phyloP scores from a whole-genome alignment of 306 rosid species.

The Cucurbita ficifolia region DNA sequence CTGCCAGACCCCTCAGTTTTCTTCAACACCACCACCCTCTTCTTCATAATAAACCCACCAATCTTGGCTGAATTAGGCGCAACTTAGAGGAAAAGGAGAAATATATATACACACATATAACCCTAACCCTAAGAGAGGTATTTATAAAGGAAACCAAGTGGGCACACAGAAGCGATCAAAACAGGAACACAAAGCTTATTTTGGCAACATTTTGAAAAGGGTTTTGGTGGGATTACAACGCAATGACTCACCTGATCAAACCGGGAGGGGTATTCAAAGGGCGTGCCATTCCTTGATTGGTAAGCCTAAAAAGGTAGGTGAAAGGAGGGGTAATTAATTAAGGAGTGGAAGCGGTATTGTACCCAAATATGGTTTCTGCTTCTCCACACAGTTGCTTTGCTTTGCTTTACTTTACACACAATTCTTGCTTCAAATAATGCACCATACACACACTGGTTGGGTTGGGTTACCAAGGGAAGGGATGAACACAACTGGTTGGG shows the following conservation, averaged over 20 bases:
- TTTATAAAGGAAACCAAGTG: neutral
- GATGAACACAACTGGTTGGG: neutral
- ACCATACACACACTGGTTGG: neutral
- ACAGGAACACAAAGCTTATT: conserved; percentile 7
- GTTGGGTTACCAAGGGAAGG: too few species aligned
- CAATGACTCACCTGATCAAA: conserved; percentile 8
- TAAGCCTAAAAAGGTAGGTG: neutral
- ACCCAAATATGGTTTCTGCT: neutral
- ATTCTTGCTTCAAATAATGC: neutral
- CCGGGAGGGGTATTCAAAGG: neutral
- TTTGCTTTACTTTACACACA: neutral
- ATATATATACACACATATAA: neutral
- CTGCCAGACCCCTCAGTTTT: conserved; percentile 15
- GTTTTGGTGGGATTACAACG: neutral
- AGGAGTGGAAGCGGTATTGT: neutral
- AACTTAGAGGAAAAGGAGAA: conserved; percentile 1
- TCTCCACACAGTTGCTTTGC: neutral
- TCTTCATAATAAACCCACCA: conserved; percentile 41
- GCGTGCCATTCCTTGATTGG: neutral
- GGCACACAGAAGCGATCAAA: neutral
- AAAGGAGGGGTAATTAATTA: neutral
- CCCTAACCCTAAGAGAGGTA: conserved; percentile 10
- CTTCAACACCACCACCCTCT: conserved; percentile 55
- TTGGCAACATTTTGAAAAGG: neutral
- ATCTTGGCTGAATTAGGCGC: neutral